A percentile compares a stretch with the other conserved stretches of the same genome.
Evolutionary conservation across 176 grass and related monocot species (phyloP).

Genomic region (Luzula sylvatica): DNA sequence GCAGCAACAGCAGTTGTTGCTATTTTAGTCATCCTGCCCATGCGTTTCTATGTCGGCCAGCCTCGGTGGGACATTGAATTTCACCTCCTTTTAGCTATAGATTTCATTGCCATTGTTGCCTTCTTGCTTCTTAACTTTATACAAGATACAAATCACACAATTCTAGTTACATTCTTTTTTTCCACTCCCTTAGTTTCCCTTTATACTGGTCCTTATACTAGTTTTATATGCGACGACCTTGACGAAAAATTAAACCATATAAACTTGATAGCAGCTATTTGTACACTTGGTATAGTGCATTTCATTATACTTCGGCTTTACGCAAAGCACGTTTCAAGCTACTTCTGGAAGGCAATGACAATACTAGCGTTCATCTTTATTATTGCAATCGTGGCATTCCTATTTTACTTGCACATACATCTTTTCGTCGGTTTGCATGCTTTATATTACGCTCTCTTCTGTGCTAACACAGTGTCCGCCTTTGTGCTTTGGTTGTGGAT

Average conservation of each 20-base stretch:
- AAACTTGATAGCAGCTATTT: too few species aligned
- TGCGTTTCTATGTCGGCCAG: background rate
- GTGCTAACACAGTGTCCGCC: background rate
- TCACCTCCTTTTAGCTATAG: background rate
- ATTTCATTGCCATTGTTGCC: background rate
- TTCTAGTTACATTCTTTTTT: background rate
- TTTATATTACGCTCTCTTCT: background rate
- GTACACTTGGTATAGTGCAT: background rate
- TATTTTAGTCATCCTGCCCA: background rate
- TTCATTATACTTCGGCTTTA: background rate
- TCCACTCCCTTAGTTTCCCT: too few species aligned
- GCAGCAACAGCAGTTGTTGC: background rate
- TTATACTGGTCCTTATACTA: too few species aligned
- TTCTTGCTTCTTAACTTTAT: background rate
- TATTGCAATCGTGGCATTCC: background rate
- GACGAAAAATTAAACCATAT: too few species aligned
- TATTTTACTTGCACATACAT: background rate
- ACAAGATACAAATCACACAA: background rate
- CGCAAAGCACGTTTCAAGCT: background rate
- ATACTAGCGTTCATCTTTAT: background rate
- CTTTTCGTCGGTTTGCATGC: background rate
- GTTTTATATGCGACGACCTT: too few species aligned
- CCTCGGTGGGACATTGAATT: background rate
- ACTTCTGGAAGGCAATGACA: background rate
- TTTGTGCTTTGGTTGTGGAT: slow-evolving; percentile 2